Conservation (phyloP, 2,329 filamentous ascomycete genomes). For the Ophiostoma piceae region DNA sequence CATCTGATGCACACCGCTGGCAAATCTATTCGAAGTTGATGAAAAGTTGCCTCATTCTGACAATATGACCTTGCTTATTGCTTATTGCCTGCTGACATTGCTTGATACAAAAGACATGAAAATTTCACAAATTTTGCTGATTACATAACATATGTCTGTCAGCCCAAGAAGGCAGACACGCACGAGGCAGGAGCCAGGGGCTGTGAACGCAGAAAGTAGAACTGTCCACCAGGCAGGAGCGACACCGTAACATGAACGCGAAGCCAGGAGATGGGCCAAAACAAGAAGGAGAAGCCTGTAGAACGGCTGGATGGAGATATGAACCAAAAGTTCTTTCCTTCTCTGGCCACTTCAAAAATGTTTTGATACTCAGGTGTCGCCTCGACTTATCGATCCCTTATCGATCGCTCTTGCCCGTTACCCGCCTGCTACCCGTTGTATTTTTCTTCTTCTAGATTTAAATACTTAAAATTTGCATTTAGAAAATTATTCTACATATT, state of each 20-base stretch:
- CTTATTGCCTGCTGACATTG: background rate
- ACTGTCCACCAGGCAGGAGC: background rate
- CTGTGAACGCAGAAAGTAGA: background rate
- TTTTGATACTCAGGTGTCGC: background rate
- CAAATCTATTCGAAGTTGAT: background rate
- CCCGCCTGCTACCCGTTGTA: background rate
- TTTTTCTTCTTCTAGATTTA: background rate
- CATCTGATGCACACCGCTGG: background rate
- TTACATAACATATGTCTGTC: background rate
- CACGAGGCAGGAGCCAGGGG: slow-evolving; percentile 8
- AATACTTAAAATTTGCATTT: background rate
- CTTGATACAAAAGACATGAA: background rate
- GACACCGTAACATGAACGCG: background rate
- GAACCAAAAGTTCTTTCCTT: background rate
- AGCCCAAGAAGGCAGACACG: background rate
- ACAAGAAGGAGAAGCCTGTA: background rate
- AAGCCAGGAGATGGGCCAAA: background rate
- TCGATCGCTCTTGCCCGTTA: slow-evolving; percentile 10
- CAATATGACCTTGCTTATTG: background rate
- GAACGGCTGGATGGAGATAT: background rate
- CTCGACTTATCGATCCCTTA: background rate
- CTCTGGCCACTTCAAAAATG: background rate
- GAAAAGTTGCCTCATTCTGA: background rate
- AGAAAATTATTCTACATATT: too few relatives aligned
- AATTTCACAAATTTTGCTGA: background rate